These are phyloP conservation scores for Vigna angularis DNA, from an alignment of 306 rosid species.

Conservation along the genomic window DNA sequence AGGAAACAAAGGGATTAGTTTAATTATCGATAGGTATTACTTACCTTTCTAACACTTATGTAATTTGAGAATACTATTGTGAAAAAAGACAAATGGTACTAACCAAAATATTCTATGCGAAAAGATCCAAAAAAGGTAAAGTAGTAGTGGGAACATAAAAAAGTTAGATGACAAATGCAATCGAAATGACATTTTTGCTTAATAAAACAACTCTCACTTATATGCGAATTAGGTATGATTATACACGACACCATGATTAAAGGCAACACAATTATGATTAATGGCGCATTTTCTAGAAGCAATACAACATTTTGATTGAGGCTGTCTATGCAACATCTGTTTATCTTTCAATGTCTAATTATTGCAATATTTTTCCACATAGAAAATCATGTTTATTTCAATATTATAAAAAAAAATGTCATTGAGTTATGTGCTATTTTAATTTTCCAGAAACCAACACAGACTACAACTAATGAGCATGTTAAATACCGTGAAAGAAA, in stretches of 20 bases:
- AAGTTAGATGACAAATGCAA: constrained; percentile 27
- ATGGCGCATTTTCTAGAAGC: too few species aligned
- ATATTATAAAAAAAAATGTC: too few species aligned
- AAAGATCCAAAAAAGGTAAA: background rate
- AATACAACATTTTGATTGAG: too few species aligned
- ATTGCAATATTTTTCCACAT: too few species aligned
- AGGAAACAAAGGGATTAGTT: background rate
- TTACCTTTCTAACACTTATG: constrained; percentile 11
- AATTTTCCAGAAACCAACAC: too few species aligned
- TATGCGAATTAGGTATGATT: constrained; percentile 30
- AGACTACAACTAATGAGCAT: too few species aligned
- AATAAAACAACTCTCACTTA: constrained; percentile 24
- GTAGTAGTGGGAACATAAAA: background rate
- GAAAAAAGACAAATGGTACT: background rate
- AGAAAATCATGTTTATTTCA: too few species aligned
- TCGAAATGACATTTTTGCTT: constrained; percentile 35
- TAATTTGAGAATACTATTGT: background rate
- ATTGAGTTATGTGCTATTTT: too few species aligned
- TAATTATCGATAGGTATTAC: background rate
- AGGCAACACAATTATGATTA: constrained; percentile 13
- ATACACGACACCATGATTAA: constrained; percentile 10
- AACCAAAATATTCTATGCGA: background rate
- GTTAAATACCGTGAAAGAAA: too few species aligned
- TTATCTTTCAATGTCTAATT: too few species aligned
- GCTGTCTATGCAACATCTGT: too few species aligned